Base-by-base conservation (phyloP, 2,329 filamentous ascomycete genomes). In the Neofusicoccum cordaticola region DNA sequence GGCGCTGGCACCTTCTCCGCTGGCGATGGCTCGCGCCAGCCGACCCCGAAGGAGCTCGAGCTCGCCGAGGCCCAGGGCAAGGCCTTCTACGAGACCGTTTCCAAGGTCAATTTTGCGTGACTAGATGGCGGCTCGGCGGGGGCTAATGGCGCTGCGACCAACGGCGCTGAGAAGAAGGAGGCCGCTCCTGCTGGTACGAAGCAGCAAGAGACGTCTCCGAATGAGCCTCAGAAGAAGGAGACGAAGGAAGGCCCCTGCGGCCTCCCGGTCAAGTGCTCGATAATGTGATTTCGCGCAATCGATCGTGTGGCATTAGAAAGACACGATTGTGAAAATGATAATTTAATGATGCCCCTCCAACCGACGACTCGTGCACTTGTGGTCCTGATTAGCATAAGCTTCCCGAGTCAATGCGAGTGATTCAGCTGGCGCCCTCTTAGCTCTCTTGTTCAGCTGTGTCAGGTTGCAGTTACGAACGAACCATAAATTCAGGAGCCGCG, bases 1-100 rank as follows among this genome's bases (percentile, higher is more conserved):
- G 95, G 94, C 73, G 93, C 94, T 39, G 95, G 95, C 75, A 97
- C 94, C 69, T 96, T 97, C 72, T 84, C 93, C 68, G 87, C 76
- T 67, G 83, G 75, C 66, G 92, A 97, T 72, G 95, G 95, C 71
- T 92, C 90, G 66, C 90, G 95, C 74, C 89, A 94, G 84, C 95
- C 95, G 57, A 82, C 84, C 15, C 75, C 81, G 8, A 84, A 87
- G 71, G 95, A 99, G 84, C 81, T 96, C 67, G 84, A 90, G 78
- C 75, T 98, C 67, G 95, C 95, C 66, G 85, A 83, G 67, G 85
- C 85, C 71, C 95, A 99, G 83, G 95, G 95, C 79, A 88, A 92
- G 84, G 75, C 81, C 63, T 99, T 98, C 83, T 96, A 91, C 81
- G 81, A 90, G 78, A 82, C 85, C 66, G 85, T 97, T 63, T 79